These are phyloP conservation scores for Aspergillus japonicus DNA, from an alignment of 2,329 filamentous ascomycete genomes.

Conservation along the genomic window DNA sequence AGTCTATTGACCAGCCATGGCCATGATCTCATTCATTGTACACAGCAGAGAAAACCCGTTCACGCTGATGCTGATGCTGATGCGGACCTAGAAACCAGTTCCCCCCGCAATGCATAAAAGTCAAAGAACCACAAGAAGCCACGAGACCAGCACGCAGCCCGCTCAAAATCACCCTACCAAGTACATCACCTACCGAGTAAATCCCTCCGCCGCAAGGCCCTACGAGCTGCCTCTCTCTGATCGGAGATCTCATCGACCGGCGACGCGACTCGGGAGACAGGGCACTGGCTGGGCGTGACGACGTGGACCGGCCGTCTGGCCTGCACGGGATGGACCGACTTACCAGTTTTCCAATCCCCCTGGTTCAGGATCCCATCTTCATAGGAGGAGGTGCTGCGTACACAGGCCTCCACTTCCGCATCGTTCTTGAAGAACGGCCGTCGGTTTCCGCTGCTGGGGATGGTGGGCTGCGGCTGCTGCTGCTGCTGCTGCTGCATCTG, in stretches of 20 bases:
- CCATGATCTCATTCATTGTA: too few species aligned
- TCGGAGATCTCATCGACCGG: neutral
- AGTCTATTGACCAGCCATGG: too few species aligned
- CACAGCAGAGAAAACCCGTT: neutral
- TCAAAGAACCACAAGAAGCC: neutral
- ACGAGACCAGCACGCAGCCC: too few species aligned
- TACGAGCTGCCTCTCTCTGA: neutral
- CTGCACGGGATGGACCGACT: neutral
- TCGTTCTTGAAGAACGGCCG: neutral
- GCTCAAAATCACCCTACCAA: too few species aligned
- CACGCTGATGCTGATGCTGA: neutral
- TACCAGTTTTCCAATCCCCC: neutral
- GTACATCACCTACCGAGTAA: neutral
- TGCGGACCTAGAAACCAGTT: neutral
- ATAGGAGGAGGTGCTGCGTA: neutral
- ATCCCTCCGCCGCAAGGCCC: neutral
- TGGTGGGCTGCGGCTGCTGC: neutral
- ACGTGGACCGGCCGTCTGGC: neutral
- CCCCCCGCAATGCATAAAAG: neutral
- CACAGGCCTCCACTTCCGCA: neutral
- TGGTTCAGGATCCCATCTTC: neutral
- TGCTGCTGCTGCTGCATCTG: neutral
- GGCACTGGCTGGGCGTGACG: neutral
- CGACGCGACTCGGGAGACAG: neutral
- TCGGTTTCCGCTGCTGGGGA: neutral